These are phyloP conservation scores for Pelargonium nanum DNA, from an alignment of 345 rosid species.

Conservation along the genomic window DNA sequence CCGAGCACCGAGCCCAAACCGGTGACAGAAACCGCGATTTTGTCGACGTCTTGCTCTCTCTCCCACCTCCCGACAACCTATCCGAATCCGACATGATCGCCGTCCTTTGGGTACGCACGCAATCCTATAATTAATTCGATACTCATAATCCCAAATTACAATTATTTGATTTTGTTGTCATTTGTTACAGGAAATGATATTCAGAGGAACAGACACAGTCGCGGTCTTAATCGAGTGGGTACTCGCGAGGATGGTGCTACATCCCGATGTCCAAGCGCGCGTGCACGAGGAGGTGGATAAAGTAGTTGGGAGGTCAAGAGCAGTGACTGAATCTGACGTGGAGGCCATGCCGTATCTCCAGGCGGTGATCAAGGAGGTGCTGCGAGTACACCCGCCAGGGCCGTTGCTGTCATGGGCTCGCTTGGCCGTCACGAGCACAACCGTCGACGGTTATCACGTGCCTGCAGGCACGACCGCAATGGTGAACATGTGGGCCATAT, in stretches of 20 bases:
- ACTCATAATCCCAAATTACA: not conserved
- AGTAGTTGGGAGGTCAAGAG: conserved; percentile 48
- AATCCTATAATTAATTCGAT: no score
- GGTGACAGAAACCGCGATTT: conserved; percentile 21
- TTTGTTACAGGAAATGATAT: conserved; percentile 66
- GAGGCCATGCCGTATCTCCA: conserved; percentile 37
- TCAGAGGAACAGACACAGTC: conserved; percentile 80
- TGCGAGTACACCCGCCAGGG: conserved; percentile 93
- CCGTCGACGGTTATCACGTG: conserved; percentile 63
- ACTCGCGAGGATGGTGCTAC: conserved; percentile 69
- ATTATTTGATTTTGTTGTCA: not conserved
- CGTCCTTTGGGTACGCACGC: conserved; percentile 39
- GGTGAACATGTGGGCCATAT: conserved; percentile 97
- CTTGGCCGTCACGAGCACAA: conserved; percentile 59
- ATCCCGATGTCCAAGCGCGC: conserved; percentile 49
- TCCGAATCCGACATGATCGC: conserved; percentile 33
- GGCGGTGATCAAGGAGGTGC: conserved; percentile 68
- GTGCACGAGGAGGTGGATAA: conserved; percentile 61
- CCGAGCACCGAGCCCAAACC: conserved; percentile 18
- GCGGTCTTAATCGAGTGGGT: conserved; percentile 89
- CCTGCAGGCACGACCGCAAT: conserved; percentile 85
- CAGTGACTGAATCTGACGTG: conserved; percentile 46
- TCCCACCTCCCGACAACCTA: conserved; percentile 25
- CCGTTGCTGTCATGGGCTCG: conserved; percentile 93
- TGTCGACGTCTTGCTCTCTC: conserved; percentile 35